Base-by-base conservation (phyloP, 306 rosid genomes). In the Quercus alba region DNA sequence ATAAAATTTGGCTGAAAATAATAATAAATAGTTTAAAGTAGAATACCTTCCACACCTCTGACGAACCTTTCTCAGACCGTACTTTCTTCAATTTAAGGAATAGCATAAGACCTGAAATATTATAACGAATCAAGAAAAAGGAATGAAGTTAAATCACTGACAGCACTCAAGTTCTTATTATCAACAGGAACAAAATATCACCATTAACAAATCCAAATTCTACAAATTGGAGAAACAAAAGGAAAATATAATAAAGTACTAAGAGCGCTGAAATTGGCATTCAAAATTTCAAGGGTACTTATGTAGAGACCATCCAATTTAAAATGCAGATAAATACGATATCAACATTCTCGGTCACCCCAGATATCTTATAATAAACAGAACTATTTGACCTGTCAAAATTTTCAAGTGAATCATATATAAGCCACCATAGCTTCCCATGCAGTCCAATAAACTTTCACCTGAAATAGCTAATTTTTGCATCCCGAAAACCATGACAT, bases 21-120 rank as follows among this genome's bases (percentile, higher is more conserved):
- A 56, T 56, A 10, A 59, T 23, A 59, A 58, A 9, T 14, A 59
- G 30, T 59, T 56, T 73, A 49, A 21, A 62, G 56, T 75, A 63
- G 71, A 33, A 57, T 75, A 92, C 97, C 92, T 92, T 92, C 91
- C 91, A 84, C 89, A 85, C 90, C 78, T 92, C 97, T 18, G 91
- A 87, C 26, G 90, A 88, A 64, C 91, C 97, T 77, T 83, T 75
- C 75, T 90, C 93, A 19, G 91, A 90, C 41, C 93, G 87, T 63
- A 92, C 90, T 81, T 81, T 82, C 84, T 85, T 84, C 80, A 90
- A 69, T 82, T 77, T 87, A 69, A 80, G 75, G 84, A 77, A 86
- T 26, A 88, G 66, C 81, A 92, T 80, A 74, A 88, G 70, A 67
- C 97, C 94, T 92, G 80, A 74, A 64, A 33, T 70, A 62, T 56